Evolutionary conservation across 2,329 filamentous ascomycete species (phyloP).

Genomic region (Trichoderma breve): DNA sequence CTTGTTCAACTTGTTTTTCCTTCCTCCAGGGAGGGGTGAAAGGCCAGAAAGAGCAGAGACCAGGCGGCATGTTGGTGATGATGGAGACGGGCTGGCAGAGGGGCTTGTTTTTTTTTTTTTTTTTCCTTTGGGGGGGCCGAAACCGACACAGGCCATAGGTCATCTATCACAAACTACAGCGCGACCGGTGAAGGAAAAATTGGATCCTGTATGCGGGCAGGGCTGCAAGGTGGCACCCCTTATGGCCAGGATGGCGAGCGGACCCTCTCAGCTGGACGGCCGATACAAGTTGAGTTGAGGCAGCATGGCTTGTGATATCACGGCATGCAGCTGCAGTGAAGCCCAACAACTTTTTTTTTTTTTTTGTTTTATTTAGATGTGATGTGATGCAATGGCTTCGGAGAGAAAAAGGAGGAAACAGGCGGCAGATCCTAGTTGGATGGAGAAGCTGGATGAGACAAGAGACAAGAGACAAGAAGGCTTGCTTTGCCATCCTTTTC

Average conservation of each 20-base stretch:
- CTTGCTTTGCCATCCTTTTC: not conserved
- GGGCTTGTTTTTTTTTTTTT: not conserved
- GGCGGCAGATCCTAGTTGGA: not conserved
- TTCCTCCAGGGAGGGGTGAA: not conserved
- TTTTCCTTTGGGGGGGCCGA: not conserved
- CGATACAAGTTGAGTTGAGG: not conserved
- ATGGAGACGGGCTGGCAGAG: not conserved
- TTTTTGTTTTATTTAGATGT: not conserved
- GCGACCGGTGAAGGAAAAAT: slow-evolving; percentile 26
- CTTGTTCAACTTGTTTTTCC: not conserved
- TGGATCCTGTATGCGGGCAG: slow-evolving; percentile 17
- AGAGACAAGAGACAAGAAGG: not conserved
- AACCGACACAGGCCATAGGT: slow-evolving; percentile 22
- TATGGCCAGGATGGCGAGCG: not conserved
- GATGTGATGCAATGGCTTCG: not conserved
- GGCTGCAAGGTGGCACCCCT: slow-evolving; percentile 11
- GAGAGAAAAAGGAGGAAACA: not conserved
- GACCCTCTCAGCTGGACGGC: slow-evolving; percentile 17
- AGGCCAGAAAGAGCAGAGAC: not conserved
- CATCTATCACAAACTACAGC: slow-evolving; percentile 35
- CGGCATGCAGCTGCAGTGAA: slow-evolving; percentile 10
- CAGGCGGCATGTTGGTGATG: not conserved
- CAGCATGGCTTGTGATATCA: not conserved
- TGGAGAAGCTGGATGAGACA: not conserved
- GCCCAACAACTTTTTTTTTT: not conserved